Conservation (phyloP, 2,329 filamentous ascomycete species). For the Penicillium olsonii region DNA sequence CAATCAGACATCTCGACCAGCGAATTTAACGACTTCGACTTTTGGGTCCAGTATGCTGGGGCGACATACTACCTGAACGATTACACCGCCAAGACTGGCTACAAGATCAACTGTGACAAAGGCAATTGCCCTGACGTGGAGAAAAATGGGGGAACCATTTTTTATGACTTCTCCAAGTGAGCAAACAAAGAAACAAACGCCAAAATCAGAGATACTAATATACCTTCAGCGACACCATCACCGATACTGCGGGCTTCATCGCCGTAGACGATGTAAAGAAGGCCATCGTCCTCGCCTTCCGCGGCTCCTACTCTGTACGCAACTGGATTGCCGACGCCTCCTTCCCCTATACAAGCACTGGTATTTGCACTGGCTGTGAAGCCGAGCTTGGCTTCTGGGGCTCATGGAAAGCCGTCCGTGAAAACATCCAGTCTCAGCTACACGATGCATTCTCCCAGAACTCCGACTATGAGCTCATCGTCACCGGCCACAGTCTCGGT, state of each 20-base stretch:
- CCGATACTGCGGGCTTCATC: constrained; percentile 52
- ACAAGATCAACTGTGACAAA: constrained; percentile 44
- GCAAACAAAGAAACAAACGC: not conserved
- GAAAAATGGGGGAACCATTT: constrained; percentile 28
- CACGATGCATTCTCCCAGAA: constrained; percentile 17
- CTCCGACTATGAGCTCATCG: constrained; percentile 43
- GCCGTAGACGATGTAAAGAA: constrained; percentile 50
- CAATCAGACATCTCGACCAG: constrained; percentile 12
- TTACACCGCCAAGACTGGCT: constrained; percentile 43
- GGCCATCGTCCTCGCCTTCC: constrained; percentile 40
- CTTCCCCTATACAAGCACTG: constrained; percentile 32
- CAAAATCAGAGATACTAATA: not conserved
- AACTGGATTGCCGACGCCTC: constrained; percentile 36
- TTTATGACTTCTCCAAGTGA: constrained; percentile 52
- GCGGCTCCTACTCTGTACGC: constrained; percentile 37
- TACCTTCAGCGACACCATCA: constrained; percentile 19
- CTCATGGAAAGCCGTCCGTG: constrained; percentile 43
- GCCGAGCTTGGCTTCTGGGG: constrained; percentile 50
- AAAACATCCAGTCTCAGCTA: constrained; percentile 40
- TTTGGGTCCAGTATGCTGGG: constrained; percentile 54
- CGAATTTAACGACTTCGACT: constrained; percentile 35
- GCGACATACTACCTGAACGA: constrained; percentile 52
- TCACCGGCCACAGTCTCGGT: constrained; percentile 68
- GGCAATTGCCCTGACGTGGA: constrained; percentile 51
- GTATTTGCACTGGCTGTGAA: constrained; percentile 46